phyloP scores from a whole-genome alignment of 208 protist species.

The Wallacemonas collosoma region DNA sequence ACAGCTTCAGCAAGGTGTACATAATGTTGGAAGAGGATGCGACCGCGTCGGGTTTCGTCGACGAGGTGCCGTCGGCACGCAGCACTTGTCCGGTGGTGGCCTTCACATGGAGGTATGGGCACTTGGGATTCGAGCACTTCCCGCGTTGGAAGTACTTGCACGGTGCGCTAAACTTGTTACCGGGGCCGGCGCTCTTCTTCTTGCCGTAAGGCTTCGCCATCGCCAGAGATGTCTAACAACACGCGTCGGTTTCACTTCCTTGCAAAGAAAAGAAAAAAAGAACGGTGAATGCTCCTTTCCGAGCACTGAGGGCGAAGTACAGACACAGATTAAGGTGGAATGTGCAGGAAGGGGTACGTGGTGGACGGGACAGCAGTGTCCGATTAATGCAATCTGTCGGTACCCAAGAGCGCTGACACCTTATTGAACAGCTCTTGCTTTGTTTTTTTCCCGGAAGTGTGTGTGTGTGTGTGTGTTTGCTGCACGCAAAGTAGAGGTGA shows the following conservation, averaged over 20 bases:
- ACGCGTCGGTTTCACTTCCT: neutral
- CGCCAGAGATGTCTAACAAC: neutral
- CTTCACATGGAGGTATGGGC: slow-evolving; percentile 78
- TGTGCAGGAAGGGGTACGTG: too few species aligned
- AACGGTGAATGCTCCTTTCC: neutral
- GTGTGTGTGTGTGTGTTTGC: too few species aligned
- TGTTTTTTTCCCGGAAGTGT: too few species aligned
- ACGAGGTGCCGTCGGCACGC: slow-evolving; percentile 5
- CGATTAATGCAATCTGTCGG: too few species aligned
- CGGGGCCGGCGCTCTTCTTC: slow-evolving; percentile 41
- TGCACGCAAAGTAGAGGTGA: too few species aligned
- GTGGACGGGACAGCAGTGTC: too few species aligned
- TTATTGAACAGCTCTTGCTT: too few species aligned
- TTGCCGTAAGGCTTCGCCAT: slow-evolving; percentile 69
- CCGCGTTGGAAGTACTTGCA: slow-evolving; percentile 78
- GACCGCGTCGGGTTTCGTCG: slow-evolving; percentile 19
- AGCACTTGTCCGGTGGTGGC: slow-evolving; percentile 22
- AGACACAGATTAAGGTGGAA: too few species aligned
- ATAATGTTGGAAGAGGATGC: slow-evolving; percentile 40
- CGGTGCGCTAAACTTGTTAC: slow-evolving; percentile 34
- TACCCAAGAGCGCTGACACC: too few species aligned
- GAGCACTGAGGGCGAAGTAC: too few species aligned
- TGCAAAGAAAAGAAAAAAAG: neutral
- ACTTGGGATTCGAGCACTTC: slow-evolving; percentile 69
- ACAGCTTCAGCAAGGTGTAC: slow-evolving; percentile 82